Evolutionary conservation across 83 land plant genomes (phyloP).

Genomic region (Larix sibirica): DNA sequence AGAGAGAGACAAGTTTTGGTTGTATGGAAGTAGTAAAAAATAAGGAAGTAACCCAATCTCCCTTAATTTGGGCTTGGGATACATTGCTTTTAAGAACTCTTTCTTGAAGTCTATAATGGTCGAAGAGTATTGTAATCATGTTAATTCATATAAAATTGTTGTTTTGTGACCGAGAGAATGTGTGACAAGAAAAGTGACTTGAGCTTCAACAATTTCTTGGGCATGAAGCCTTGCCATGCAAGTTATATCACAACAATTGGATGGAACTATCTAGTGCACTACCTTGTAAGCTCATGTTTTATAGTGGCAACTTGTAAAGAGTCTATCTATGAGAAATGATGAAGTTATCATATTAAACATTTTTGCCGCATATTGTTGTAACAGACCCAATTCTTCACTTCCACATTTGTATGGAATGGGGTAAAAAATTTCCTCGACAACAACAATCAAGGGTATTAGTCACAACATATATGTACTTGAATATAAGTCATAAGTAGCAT

Average conservation of each 20-base stretch:
- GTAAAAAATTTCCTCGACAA: no score
- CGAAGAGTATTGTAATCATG: slow-evolving; percentile 36
- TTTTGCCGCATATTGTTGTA: slow-evolving; percentile 34
- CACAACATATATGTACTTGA: no score
- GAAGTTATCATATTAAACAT: slow-evolving; percentile 14
- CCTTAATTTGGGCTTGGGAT: slow-evolving; percentile 43
- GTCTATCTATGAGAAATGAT: slow-evolving; percentile 12
- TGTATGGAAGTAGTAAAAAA: slow-evolving; percentile 35
- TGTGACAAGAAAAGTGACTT: slow-evolving; percentile 26
- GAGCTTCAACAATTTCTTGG: slow-evolving; percentile 30
- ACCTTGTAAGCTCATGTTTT: slow-evolving; percentile 8
- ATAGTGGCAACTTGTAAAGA: not conserved
- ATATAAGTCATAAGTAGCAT: no score
- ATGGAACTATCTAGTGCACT: slow-evolving; percentile 40
- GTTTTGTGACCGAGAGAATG: slow-evolving; percentile 25
- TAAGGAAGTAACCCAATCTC: slow-evolving; percentile 31
- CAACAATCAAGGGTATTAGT: no score
- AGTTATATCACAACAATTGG: slow-evolving; percentile 39
- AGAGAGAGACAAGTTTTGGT: slow-evolving; percentile 25
- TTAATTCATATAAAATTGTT: slow-evolving; percentile 26
- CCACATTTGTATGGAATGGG: no score
- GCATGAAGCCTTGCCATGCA: slow-evolving; percentile 38
- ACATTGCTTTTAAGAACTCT: slow-evolving; percentile 38
- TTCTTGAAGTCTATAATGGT: slow-evolving; percentile 46
- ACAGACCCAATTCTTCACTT: no score